Conservation (phyloP, 768 basidiomycete species). For the Serendipita sp. region DNA sequence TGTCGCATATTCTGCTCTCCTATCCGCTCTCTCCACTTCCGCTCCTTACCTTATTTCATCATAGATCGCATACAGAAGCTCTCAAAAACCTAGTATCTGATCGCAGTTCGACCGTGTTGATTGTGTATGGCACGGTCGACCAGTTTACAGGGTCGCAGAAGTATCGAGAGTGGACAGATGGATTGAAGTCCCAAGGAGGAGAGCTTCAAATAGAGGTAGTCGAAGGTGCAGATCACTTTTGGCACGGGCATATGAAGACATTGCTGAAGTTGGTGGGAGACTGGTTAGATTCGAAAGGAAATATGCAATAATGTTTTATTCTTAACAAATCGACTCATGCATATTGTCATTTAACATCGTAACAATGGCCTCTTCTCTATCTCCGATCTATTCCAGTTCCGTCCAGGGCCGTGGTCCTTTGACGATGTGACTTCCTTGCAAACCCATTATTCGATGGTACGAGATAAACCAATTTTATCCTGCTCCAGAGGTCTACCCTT, state of each 20-base stretch:
- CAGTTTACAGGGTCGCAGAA: conserved; percentile 45
- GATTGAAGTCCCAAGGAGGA: conserved; percentile 21
- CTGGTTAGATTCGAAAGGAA: not conserved
- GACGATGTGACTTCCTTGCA: too few relatives aligned
- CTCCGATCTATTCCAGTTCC: too few relatives aligned
- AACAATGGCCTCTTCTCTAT: too few relatives aligned
- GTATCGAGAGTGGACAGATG: conserved; percentile 41
- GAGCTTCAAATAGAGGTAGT: conserved; percentile 25
- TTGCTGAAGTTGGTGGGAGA: not conserved
- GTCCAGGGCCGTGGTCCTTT: too few relatives aligned
- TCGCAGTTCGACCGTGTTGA: conserved; percentile 34
- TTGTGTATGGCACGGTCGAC: conserved; percentile 53
- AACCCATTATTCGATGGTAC: too few relatives aligned
- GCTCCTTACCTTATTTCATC: conserved; percentile 54
- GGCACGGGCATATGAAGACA: conserved; percentile 23
- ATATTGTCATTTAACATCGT: too few relatives aligned
- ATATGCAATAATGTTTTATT: too few relatives aligned
- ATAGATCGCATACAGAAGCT: conserved; percentile 35
- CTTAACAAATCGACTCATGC: too few relatives aligned
- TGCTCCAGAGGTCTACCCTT: too few relatives aligned
- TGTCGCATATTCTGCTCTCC: conserved; percentile 54
- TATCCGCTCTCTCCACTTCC: conserved; percentile 58
- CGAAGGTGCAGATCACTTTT: conserved; percentile 47
- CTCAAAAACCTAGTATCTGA: conserved; percentile 36
- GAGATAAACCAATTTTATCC: too few relatives aligned